A percentile compares a stretch with the other conserved stretches of the same genome.
Conservation (phyloP, 768 basidiomycete genomes). For the Crucibulum laeve region DNA sequence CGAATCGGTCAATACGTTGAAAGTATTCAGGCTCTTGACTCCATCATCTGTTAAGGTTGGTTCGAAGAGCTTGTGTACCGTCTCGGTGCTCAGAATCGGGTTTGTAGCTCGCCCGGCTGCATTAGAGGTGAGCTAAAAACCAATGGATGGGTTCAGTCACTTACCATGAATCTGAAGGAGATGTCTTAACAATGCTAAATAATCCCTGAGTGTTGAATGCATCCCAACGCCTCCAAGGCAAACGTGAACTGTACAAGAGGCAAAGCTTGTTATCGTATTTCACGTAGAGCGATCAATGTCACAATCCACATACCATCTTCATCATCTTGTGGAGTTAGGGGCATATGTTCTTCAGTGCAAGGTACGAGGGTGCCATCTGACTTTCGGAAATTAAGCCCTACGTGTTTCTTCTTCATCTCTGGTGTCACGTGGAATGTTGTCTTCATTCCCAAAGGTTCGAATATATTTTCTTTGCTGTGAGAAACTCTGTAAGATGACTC, state of each 20-base stretch:
- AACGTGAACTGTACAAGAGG: slow-evolving; percentile 11
- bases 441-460: slow-evolving; percentile 22
- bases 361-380: slow-evolving; percentile 13
- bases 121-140: slow-evolving; percentile 1
- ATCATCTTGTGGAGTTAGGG: slow-evolving; percentile 21
- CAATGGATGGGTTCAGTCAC: background rate
- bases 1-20: slow-evolving; percentile 7
- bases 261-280: background rate
- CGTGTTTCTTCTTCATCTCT: slow-evolving; percentile 12
- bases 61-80: slow-evolving; percentile 18
- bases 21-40: slow-evolving; percentile 13
- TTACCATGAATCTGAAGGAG: slow-evolving; percentile 23
- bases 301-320: slow-evolving; percentile 13
- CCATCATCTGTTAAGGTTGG: slow-evolving; percentile 19
- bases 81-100: slow-evolving; percentile 15
- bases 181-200: slow-evolving; percentile 26
- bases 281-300: background rate
- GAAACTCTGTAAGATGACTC: background rate
- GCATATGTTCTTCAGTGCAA: slow-evolving; percentile 13
- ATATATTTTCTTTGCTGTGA: slow-evolving; percentile 24
- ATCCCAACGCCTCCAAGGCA: slow-evolving; percentile 24
- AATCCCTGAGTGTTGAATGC: slow-evolving; percentile 22
- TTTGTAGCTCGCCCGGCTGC: slow-evolving; percentile 17
- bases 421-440: slow-evolving; percentile 23
- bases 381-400: slow-evolving; percentile 18